These are phyloP conservation scores for Astragalus membranaceus DNA, from an alignment of 306 rosid genomes.

Conservation along the genomic window DNA sequence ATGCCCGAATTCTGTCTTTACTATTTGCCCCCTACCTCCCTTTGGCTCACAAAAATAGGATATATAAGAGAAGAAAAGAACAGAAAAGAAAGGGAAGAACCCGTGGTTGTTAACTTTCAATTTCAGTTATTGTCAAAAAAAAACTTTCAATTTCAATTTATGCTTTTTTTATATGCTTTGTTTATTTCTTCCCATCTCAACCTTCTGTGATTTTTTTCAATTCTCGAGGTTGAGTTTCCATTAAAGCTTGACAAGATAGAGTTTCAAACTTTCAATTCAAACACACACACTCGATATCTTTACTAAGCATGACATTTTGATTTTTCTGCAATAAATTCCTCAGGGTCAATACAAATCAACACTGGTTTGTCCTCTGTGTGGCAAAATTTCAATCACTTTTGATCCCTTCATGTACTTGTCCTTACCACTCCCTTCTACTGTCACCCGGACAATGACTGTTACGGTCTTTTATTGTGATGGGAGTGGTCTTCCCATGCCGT, in stretches of 20 bases:
- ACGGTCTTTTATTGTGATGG: conserved; percentile 86
- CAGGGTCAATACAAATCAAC: conserved; percentile 99
- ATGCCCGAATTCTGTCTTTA: background rate
- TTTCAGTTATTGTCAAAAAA: too few species aligned
- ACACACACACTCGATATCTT: background rate
- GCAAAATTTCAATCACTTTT: conserved; percentile 90
- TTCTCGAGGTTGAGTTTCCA: background rate
- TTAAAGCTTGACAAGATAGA: conserved; percentile 15
- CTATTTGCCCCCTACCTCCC: background rate
- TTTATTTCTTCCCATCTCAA: background rate
- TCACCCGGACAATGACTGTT: conserved; percentile 69
- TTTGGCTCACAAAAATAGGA: background rate
- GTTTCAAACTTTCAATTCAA: background rate
- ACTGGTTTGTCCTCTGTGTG: conserved; percentile 86
- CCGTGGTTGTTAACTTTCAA: background rate
- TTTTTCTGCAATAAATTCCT: conserved; percentile 19
- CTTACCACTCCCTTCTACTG: conserved; percentile 89
- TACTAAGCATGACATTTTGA: background rate
- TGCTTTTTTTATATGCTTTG: background rate
- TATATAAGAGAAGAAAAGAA: background rate
- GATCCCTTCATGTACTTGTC: conserved; percentile 99
- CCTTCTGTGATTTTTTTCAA: background rate
- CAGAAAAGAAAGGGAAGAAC: background rate
- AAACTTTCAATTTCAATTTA: background rate
- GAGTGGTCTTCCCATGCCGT: conserved; percentile 86